Evolutionary conservation across 2,329 filamentous ascomycete species (phyloP).

Genomic region (Colletotrichum sp.): DNA sequence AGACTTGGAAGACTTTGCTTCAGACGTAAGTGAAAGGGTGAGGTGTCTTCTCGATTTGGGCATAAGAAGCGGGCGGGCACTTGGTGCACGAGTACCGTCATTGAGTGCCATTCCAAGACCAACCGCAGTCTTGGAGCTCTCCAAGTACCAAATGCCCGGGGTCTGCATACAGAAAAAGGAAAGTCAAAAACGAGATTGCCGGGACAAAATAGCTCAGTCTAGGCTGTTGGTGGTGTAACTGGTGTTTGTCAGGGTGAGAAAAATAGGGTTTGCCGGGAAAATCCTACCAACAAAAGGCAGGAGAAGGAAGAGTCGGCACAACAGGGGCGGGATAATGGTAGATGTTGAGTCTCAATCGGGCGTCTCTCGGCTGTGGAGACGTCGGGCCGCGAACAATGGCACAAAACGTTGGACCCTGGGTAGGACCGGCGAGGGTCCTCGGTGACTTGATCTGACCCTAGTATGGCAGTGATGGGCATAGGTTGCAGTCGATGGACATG

Average conservation of each 20-base stretch:
- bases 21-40: background rate
- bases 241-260: background rate
- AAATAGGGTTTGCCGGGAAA: constrained; percentile 18
- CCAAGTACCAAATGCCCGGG: background rate
- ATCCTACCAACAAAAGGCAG: background rate
- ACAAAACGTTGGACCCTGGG: background rate
- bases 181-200: background rate
- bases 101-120: background rate
- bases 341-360: background rate
- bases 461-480: background rate
- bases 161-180: background rate
- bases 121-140: background rate
- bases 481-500: background rate
- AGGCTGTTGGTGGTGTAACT: background rate
- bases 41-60: background rate
- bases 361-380: constrained; percentile 12
- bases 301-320: background rate
- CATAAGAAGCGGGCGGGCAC: background rate
- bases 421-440: background rate
- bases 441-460: background rate
- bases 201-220: background rate
- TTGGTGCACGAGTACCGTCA: background rate
- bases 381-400: background rate
- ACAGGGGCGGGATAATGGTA: background rate
- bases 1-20: background rate